Percentiles rank a stretch among this genome's conserved stretches.
Evolutionary conservation across 1,284 basidiomycete genomes (phyloP).

Genomic region (Ceratobasidium sp.): DNA sequence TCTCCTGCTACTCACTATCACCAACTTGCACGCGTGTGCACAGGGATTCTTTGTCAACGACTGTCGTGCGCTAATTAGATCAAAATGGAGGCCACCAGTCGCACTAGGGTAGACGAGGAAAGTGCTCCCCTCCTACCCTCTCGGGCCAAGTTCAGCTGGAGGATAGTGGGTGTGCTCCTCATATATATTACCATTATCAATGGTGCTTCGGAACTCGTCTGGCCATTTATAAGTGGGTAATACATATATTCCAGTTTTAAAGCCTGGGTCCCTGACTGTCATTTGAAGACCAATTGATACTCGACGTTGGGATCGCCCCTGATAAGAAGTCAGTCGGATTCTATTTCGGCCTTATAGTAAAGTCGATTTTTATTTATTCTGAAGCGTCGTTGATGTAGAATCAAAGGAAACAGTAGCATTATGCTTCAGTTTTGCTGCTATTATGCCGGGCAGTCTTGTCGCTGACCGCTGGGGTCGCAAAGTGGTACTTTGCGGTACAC

Average conservation of each 20-base stretch:
- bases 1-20: background rate
- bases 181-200: conserved; percentile 9
- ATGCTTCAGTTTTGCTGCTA: conserved; percentile 21
- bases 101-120: background rate
- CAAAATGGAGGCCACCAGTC: background rate
- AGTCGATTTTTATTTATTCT: background rate
- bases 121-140: background rate
- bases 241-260: background rate
- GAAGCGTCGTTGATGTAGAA: background rate
- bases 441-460: conserved; percentile 27
- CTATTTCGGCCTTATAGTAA: conserved; percentile 24
- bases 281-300: conserved; percentile 27
- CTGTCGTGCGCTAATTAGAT: too few species aligned
- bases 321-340: conserved; percentile 29
- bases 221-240: conserved; percentile 33
- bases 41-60: too few species aligned
- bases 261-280: background rate
- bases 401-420: conserved; percentile 34
- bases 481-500: conserved; percentile 3
- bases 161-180: conserved; percentile 8
- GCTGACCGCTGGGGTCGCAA: conserved; percentile 27
- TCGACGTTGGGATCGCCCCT: conserved; percentile 23
- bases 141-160: conserved; percentile 12
- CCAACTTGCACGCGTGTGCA: too few species aligned
- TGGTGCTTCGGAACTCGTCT: conserved; percentile 21